Percentiles rank a stretch among this genome's conserved stretches.
Conservation (phyloP, 495 filamentous ascomycete species). For the Amorphotheca resinae region DNA sequence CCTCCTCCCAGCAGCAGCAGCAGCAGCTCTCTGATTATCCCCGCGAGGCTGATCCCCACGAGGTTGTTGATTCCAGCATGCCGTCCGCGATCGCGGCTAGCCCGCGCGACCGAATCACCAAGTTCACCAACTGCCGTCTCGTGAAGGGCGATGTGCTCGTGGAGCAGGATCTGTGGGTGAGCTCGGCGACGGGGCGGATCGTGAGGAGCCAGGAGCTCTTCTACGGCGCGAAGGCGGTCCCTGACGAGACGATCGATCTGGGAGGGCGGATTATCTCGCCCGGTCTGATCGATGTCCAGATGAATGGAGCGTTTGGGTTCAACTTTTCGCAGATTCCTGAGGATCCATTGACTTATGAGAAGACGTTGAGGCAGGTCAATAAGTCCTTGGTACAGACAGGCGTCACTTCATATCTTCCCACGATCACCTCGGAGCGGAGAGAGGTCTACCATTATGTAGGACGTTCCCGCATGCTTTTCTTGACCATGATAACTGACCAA, state of each 20-base stretch:
- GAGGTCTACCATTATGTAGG: slow-evolving; percentile 56
- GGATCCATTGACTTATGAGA: slow-evolving; percentile 51
- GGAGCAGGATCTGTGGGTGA: slow-evolving; percentile 67
- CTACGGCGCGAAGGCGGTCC: slow-evolving; percentile 52
- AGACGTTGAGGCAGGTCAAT: slow-evolving; percentile 54
- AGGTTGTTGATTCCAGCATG: slow-evolving; percentile 10
- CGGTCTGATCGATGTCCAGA: slow-evolving; percentile 74
- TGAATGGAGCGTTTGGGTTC: slow-evolving; percentile 78
- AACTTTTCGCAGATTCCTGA: slow-evolving; percentile 65
- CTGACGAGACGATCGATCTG: slow-evolving; percentile 53
- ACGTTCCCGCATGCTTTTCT: too few species aligned
- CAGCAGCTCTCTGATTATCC: not conserved
- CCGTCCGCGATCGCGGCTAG: slow-evolving; percentile 19
- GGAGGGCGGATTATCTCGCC: slow-evolving; percentile 68
- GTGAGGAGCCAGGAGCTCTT: slow-evolving; percentile 61
- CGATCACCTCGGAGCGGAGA: slow-evolving; percentile 51
- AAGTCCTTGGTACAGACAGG: slow-evolving; percentile 56
- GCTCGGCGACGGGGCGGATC: slow-evolving; percentile 62
- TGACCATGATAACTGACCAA: not conserved
- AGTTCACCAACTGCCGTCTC: slow-evolving; percentile 72
- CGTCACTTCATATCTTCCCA: slow-evolving; percentile 76
- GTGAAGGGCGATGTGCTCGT: slow-evolving; percentile 49
- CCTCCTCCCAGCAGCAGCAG: not conserved
- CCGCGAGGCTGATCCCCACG: too few species aligned
- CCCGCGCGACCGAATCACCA: slow-evolving; percentile 40